These are phyloP conservation scores for Penicillium lividum DNA, from an alignment of 495 filamentous ascomycete genomes.

Conservation along the genomic window DNA sequence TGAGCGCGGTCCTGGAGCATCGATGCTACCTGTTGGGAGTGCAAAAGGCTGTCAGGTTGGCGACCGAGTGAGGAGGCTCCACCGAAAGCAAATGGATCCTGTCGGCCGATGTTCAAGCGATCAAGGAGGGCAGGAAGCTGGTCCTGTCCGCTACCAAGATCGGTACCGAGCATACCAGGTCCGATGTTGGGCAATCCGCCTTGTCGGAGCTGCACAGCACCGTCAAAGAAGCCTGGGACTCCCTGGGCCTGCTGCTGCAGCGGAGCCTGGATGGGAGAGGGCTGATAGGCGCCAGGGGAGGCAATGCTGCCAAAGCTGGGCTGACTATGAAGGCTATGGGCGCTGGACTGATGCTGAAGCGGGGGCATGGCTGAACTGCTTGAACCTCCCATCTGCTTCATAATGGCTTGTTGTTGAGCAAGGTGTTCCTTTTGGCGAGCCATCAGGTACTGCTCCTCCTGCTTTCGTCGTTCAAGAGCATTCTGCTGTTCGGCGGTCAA, in stretches of 20 bases:
- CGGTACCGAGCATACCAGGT: constrained; percentile 53
- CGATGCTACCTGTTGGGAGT: constrained; percentile 58
- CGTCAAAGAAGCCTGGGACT: constrained; percentile 73
- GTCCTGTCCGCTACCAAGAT: constrained; percentile 54
- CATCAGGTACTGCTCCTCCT: constrained; percentile 96
- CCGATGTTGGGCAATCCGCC: constrained; percentile 44
- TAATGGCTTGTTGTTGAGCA: constrained; percentile 79
- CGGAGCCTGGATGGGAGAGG: constrained; percentile 71
- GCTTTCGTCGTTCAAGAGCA: constrained; percentile 90
- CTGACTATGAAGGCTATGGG: constrained; percentile 93
- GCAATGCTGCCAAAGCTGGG: constrained; percentile 91
- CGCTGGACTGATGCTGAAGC: constrained; percentile 90
- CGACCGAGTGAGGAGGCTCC: constrained; percentile 51
- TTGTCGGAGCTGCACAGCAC: constrained; percentile 41
- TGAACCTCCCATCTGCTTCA: constrained; percentile 71
- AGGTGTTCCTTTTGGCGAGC: constrained; percentile 91
- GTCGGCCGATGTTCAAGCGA: constrained; percentile 54
- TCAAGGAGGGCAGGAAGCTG: constrained; percentile 62
- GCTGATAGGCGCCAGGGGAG: constrained; percentile 74
- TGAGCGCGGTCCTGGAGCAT: constrained; percentile 63
- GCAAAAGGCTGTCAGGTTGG: constrained; percentile 53
- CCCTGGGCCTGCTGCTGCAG: constrained; percentile 50
- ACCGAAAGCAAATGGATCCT: constrained; percentile 55
- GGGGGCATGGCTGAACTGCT: constrained; percentile 53
- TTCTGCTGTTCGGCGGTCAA: constrained; percentile 97